Evolutionary conservation across 2,329 filamentous ascomycete species (phyloP).

Genomic region (Alternaria gansuensis): DNA sequence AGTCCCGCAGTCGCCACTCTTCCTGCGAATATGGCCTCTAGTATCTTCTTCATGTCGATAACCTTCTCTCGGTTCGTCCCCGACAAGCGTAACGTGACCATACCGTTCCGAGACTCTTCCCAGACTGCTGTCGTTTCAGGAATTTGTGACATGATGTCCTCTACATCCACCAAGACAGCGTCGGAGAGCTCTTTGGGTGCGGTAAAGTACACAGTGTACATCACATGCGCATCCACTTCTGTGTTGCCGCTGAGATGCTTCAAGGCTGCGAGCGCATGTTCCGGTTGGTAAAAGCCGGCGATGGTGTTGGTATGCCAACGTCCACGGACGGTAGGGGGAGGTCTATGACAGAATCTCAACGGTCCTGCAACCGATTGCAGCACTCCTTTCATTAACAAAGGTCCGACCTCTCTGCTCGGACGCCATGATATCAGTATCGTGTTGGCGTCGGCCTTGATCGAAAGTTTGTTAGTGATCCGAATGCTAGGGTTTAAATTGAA

Average conservation of each 20-base stretch:
- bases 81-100: constrained; percentile 13
- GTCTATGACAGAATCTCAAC: constrained; percentile 6
- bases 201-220: constrained; percentile 18
- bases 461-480: constrained; percentile 15
- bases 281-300: constrained; percentile 17
- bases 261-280: constrained; percentile 17
- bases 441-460: constrained; percentile 20
- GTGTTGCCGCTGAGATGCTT: constrained; percentile 2
- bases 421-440: constrained; percentile 17
- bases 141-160: constrained; percentile 3
- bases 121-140: constrained; percentile 1
- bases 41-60: constrained; percentile 9
- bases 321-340: not conserved
- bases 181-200: constrained; percentile 12
- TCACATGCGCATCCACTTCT: constrained; percentile 2
- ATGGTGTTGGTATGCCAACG: constrained; percentile 4
- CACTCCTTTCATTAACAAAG: not conserved
- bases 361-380: constrained; percentile 12
- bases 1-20: constrained; percentile 2
- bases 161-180: constrained; percentile 4
- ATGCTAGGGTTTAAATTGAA: constrained; percentile 9
- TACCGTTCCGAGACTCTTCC: constrained; percentile 11
- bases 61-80: constrained; percentile 8
- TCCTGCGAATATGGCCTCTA: constrained; percentile 16
- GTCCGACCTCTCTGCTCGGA: not conserved